phyloP scores from a whole-genome alignment of 805 yeast species.

The Schwanniomyces yamadae region DNA sequence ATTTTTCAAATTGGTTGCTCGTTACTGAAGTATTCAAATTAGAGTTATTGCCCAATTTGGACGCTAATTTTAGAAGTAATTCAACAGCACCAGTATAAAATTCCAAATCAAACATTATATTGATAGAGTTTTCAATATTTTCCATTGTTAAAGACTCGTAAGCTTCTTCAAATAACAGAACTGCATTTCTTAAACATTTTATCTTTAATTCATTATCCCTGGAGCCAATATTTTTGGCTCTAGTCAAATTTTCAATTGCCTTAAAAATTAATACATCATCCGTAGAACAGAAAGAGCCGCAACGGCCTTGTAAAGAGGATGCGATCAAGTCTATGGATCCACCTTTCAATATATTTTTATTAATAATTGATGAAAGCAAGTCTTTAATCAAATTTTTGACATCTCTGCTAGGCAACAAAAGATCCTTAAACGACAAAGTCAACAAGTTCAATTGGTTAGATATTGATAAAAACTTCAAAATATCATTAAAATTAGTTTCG shows the following conservation, averaged over 20 bases:
- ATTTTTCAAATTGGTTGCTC: neutral
- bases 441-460: constrained; percentile 70
- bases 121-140: constrained; percentile 75
- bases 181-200: constrained; percentile 70
- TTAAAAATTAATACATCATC: constrained; percentile 91
- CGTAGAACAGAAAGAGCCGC: constrained; percentile 92
- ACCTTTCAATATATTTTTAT: constrained; percentile 86
- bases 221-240: constrained; percentile 73
- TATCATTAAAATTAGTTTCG: constrained; percentile 52
- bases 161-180: constrained; percentile 72
- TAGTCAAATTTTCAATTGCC: constrained; percentile 87
- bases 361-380: constrained; percentile 82
- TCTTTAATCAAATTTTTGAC: constrained; percentile 75
- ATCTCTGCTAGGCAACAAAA: constrained; percentile 68
- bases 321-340: constrained; percentile 90
- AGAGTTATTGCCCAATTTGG: constrained; percentile 45
- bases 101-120: constrained; percentile 72
- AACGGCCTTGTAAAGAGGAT: constrained; percentile 80
- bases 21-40: constrained; percentile 5
- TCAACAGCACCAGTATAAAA: constrained; percentile 85
- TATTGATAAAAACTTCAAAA: constrained; percentile 64
- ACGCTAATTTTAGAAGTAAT: constrained; percentile 74
- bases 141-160: constrained; percentile 76
- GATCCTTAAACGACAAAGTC: constrained; percentile 66
- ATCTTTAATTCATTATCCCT: constrained; percentile 69